Base-by-base conservation (phyloP, 306 rosid species). In the Vicia villosa region DNA sequence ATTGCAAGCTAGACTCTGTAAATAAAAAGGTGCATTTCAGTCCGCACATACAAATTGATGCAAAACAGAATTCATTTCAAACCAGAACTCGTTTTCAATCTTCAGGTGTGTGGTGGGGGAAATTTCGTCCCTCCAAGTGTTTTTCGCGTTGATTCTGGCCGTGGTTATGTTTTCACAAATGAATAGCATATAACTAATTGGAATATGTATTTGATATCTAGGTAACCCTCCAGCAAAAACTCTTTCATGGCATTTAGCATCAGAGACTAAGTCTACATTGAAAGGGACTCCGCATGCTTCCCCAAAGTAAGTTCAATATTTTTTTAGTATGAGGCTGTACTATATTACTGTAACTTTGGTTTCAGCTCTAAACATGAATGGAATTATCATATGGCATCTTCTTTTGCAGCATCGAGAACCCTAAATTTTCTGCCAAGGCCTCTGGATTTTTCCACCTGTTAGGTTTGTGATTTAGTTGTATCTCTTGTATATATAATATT, bases 191-290 rank as follows among this genome's bases (percentile, higher is more conserved):
- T 78, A 67, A 21, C 56, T 75, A 55, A 13, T 74, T 7, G 6
- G 5, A 50, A 56, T 19, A 50, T 41, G 34, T 74, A 58, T 37
- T 79, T 52, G 46, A 32, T 52, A 55, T 69, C 32, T 63, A 89
- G 97, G 88, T 45, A 46, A 83, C 17, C 83, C 83, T 60, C 84
- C 99, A 58, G 73, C 99, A 37, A 91, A 89, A 86, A 83, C 95
- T 62, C 92, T 91, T 79, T 95, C 97, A 24, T 91, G 99, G 99
- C 96, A 94, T 87, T 81, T 94, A 84, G 95, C 97, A 67, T 91
- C 97, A 71, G 99, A 95, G 79, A 88, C 99, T 2, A 95, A 87
- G 76, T 80, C 99, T 68, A 91, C 99, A 64, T 52, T 89, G 74
- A 87, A 86, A 77, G 95, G 89, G 73, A 69, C 79, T 72, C 60